phyloP scores from a whole-genome alignment of 108 stramenopile genomes.

The Chaetoceros tenuissimus region DNA sequence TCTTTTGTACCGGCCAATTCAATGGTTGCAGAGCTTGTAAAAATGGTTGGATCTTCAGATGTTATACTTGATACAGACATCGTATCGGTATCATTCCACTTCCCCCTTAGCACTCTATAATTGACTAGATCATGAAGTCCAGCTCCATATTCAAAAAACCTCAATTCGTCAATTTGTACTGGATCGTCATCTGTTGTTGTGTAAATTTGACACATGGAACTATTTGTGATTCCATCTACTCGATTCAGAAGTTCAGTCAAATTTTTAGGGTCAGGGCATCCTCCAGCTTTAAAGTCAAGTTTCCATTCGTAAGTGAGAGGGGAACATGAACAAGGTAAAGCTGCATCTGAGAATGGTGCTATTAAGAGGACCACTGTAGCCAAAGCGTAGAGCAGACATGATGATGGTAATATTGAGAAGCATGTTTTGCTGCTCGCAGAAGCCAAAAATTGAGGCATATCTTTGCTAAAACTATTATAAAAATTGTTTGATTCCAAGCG shows the following conservation, averaged over 20 bases:
- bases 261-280: background rate
- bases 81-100: background rate
- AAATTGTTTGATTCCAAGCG: too few relatives aligned
- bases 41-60: background rate
- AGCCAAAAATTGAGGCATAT: too few relatives aligned
- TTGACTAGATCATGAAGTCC: background rate
- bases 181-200: background rate
- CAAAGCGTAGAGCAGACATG: too few relatives aligned
- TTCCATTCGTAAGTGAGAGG: background rate
- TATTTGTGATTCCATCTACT: background rate
- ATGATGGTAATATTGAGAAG: too few relatives aligned
- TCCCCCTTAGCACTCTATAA: background rate
- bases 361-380: too few relatives aligned
- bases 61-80: background rate
- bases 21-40: background rate
- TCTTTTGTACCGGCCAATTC: background rate
- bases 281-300: background rate
- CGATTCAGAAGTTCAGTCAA: background rate
- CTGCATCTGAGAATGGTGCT: too few relatives aligned
- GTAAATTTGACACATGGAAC: background rate
- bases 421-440: too few relatives aligned
- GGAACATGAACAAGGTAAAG: background rate
- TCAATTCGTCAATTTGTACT: background rate
- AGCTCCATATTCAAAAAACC: background rate
- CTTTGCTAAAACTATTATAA: too few relatives aligned